Conservation (phyloP, 805 yeast genomes). For the Suhomyces kilbournensis region DNA sequence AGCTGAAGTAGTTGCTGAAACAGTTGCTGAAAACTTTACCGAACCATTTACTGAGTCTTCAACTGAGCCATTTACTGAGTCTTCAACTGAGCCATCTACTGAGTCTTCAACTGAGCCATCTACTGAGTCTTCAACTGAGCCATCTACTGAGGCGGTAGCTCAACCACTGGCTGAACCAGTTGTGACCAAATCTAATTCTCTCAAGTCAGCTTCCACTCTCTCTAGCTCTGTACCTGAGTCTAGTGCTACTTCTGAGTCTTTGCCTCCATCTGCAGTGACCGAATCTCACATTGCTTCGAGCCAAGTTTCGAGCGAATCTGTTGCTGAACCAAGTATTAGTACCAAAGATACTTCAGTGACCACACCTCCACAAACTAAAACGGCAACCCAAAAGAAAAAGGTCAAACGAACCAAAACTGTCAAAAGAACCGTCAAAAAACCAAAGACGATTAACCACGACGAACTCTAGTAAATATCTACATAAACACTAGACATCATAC, state of each 20-base stretch:
- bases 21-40: background rate
- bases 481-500: background rate
- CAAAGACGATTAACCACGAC: background rate
- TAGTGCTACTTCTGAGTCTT: background rate
- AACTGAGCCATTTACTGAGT: background rate
- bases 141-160: background rate
- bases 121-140: too few relatives aligned
- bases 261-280: background rate
- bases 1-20: background rate
- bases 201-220: background rate
- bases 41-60: background rate
- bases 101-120: too few relatives aligned
- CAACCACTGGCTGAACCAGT: background rate
- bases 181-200: background rate
- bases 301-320: background rate
- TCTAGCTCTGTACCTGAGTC: background rate
- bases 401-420: background rate
- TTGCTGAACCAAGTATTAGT: background rate
- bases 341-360: background rate
- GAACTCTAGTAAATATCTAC: background rate
- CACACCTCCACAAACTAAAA: background rate
- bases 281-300: background rate
- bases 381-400: background rate
- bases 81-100: too few relatives aligned
- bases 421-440: conserved; percentile 1